Percentiles rank a stretch among this genome's conserved stretches.
Conservation (phyloP, 2,329 filamentous ascomycete species). For the Apiospora malaysiana region DNA sequence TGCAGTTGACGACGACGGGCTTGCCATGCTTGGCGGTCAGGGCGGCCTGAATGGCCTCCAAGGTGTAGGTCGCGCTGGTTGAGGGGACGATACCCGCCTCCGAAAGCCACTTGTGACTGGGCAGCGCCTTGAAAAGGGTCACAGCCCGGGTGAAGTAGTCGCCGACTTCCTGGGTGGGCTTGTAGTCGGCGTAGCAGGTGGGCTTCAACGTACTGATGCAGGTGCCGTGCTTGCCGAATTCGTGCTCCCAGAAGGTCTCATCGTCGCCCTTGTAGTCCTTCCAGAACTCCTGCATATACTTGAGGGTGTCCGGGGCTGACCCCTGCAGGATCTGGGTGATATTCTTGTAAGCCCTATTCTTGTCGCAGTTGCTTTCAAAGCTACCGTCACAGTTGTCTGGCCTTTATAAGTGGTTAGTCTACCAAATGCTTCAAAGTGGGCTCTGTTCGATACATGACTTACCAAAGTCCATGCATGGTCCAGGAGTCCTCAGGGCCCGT, state of each 20-base stretch:
- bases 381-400: constrained; percentile 73
- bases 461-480: constrained; percentile 74
- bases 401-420: constrained; percentile 39
- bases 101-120: constrained; percentile 67
- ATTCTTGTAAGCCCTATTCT: constrained; percentile 65
- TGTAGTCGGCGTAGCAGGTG: constrained; percentile 67
- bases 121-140: constrained; percentile 68
- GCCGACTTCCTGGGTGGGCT: constrained; percentile 66
- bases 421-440: background rate
- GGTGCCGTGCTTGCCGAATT: constrained; percentile 77
- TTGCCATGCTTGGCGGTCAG: constrained; percentile 58
- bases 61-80: constrained; percentile 61
- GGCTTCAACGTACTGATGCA: constrained; percentile 74
- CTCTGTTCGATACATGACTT: background rate
- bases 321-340: constrained; percentile 65
- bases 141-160: constrained; percentile 74
- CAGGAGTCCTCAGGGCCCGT: constrained; percentile 72
- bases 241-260: constrained; percentile 73
- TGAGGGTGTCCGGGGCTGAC: constrained; percentile 50
- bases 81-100: constrained; percentile 66
- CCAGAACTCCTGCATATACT: constrained; percentile 75
- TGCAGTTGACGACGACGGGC: constrained; percentile 64
- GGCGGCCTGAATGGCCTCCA: constrained; percentile 62
- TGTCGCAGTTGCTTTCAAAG: constrained; percentile 71
- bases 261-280: constrained; percentile 70